phyloP scores from a whole-genome alignment of 1,284 basidiomycete genomes.

The Schizopora paradoxa region DNA sequence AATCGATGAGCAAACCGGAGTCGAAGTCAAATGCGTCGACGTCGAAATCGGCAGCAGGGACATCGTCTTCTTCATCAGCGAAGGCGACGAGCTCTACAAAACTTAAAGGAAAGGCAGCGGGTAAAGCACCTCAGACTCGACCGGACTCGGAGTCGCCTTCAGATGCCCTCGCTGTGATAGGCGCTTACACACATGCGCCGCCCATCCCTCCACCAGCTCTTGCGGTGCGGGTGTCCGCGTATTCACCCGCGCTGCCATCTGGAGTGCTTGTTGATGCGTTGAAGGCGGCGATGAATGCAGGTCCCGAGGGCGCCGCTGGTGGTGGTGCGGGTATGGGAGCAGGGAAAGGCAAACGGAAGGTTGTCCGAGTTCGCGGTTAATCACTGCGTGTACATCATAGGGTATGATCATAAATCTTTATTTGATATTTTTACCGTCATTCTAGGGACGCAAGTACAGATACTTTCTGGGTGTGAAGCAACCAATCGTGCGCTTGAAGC shows the following conservation, averaged over 20 bases:
- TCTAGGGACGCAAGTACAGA: too few species aligned
- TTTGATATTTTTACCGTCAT: too few species aligned
- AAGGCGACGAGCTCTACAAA: conserved; percentile 21
- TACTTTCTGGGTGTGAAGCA: too few species aligned
- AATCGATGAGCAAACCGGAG: too few species aligned
- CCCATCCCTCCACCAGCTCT: conserved; percentile 51
- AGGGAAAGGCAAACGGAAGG: conserved; percentile 61
- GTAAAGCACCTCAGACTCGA: conserved; percentile 9
- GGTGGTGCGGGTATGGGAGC: conserved; percentile 32
- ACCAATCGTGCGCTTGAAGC: too few species aligned
- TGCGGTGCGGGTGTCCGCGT: conserved; percentile 49
- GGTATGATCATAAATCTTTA: too few species aligned
- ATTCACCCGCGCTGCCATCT: conserved; percentile 66
- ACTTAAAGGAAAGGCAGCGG: conserved; percentile 40
- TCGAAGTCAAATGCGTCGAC: conserved; percentile 15
- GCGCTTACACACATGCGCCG: conserved; percentile 36
- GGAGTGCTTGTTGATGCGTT: conserved; percentile 73
- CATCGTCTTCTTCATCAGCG: conserved; percentile 24
- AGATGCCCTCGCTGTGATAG: conserved; percentile 28
- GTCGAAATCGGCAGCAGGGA: conserved; percentile 20
- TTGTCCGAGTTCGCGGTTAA: conserved; percentile 58
- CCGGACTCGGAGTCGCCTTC: conserved; percentile 1
- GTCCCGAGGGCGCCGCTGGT: conserved; percentile 31
- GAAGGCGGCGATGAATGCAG: conserved; percentile 72
- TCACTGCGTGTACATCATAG: too few species aligned